Conservation (phyloP, 805 yeast genomes). For the Ogataea kodamae region DNA sequence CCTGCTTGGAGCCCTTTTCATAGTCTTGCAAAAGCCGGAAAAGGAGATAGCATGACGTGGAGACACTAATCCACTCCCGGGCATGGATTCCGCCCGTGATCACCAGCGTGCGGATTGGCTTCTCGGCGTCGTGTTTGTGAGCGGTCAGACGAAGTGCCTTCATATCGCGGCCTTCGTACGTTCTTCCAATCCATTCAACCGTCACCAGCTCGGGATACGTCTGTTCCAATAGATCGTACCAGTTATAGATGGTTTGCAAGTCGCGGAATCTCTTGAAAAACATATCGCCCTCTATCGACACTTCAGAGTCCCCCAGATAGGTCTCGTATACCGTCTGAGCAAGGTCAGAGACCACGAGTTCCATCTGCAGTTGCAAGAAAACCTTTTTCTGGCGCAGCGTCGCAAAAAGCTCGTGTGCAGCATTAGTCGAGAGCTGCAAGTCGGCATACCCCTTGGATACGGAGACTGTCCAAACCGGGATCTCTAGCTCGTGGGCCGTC, state of each 20-base stretch:
- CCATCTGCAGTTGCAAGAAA: slow-evolving; percentile 26
- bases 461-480: slow-evolving; percentile 50
- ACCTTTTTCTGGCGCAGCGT: slow-evolving; percentile 6
- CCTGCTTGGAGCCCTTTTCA: slow-evolving; percentile 38
- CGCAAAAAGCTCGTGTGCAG: slow-evolving; percentile 25
- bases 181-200: slow-evolving; percentile 67
- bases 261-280: slow-evolving; percentile 73
- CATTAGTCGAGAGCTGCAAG: slow-evolving; percentile 30
- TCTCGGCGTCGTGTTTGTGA: slow-evolving; percentile 29
- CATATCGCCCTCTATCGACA: slow-evolving; percentile 36
- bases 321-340: slow-evolving; percentile 56
- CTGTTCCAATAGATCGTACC: slow-evolving; percentile 61
- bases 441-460: slow-evolving; percentile 44
- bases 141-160: slow-evolving; percentile 64
- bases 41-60: slow-evolving; percentile 60
- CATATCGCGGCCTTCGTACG: slow-evolving; percentile 70
- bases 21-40: slow-evolving; percentile 46
- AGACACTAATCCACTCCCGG: slow-evolving; percentile 82
- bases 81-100: slow-evolving; percentile 86
- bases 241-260: slow-evolving; percentile 62
- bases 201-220: slow-evolving; percentile 63
- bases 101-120: slow-evolving; percentile 57
- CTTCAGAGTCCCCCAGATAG: slow-evolving; percentile 35
- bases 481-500: slow-evolving; percentile 16
- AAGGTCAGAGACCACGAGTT: slow-evolving; percentile 53